A percentile compares a stretch with the other conserved stretches of the same genome.
phyloP scores from a whole-genome alignment of 2,329 filamentous ascomycete species.

The Scedosporium boydii region DNA sequence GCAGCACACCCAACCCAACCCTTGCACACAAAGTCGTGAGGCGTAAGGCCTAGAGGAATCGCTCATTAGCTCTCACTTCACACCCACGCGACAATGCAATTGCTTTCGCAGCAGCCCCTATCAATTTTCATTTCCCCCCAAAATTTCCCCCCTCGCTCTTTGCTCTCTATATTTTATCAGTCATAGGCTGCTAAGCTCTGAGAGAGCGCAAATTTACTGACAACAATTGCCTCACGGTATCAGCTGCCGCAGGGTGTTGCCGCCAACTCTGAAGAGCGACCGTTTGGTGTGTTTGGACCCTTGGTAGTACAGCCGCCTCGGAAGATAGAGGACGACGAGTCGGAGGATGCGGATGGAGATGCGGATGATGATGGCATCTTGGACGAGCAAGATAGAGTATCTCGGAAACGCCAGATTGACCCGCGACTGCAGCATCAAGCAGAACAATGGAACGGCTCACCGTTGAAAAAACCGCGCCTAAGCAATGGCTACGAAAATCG shows the following conservation, averaged over 20 bases:
- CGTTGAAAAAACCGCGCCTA: conserved; percentile 48
- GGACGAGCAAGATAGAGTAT: conserved; percentile 28
- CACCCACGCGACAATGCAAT: neutral
- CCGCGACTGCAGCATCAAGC: conserved; percentile 32
- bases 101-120: neutral
- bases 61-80: neutral
- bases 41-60: neutral
- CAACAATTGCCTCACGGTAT: conserved; percentile 1
- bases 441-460: conserved; percentile 39
- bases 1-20: neutral
- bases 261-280: conserved; percentile 35
- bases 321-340: conserved; percentile 27
- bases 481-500: conserved; percentile 23
- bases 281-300: conserved; percentile 49
- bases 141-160: neutral
- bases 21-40: neutral
- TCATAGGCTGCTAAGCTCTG: neutral
- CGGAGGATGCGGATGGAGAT: conserved; percentile 25
- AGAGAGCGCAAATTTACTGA: neutral
- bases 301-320: conserved; percentile 35
- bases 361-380: conserved; percentile 26
- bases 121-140: neutral
- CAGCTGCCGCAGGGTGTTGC: conserved; percentile 40
- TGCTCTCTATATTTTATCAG: neutral
- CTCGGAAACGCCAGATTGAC: conserved; percentile 41